These are phyloP conservation scores for Paracamarosporium sp. DNA, from an alignment of 2,329 filamentous ascomycete species.

Conservation along the genomic window DNA sequence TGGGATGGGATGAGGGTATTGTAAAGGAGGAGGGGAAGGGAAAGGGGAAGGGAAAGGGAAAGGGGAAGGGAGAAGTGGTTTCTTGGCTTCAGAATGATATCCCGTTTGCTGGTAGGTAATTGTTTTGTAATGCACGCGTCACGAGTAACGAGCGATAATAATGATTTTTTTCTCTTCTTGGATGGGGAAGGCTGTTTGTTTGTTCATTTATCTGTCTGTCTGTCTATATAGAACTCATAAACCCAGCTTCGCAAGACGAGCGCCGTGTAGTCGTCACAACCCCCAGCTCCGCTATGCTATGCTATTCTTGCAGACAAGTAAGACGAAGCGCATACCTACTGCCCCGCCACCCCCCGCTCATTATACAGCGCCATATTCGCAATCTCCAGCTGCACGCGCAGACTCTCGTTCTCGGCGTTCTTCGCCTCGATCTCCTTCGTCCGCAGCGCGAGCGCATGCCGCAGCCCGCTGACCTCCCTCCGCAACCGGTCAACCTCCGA, in stretches of 20 bases:
- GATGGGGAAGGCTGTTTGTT: too few relatives aligned
- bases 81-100: constrained; percentile 18
- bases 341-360: neutral
- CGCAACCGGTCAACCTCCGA: constrained; percentile 29
- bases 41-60: too few relatives aligned
- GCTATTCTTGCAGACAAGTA: too few relatives aligned
- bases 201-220: too few relatives aligned
- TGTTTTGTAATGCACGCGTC: constrained; percentile 11
- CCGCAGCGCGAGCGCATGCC: constrained; percentile 22
- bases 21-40: too few relatives aligned
- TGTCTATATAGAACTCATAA: too few relatives aligned
- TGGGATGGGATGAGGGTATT: neutral
- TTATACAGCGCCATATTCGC: constrained; percentile 32
- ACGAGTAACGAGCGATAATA: constrained; percentile 41
- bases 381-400: constrained; percentile 36
- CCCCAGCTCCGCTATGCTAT: too few relatives aligned
- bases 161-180: too few relatives aligned
- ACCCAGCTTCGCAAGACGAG: too few relatives aligned
- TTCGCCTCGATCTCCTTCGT: constrained; percentile 36
- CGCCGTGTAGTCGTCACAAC: too few relatives aligned
- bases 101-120: constrained; percentile 2
- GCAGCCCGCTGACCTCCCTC: constrained; percentile 30
- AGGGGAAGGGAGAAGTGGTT: neutral
- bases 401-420: constrained; percentile 29
- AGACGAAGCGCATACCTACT: too few relatives aligned